A percentile compares a stretch with the other conserved stretches of the same genome.
phyloP scores from a whole-genome alignment of 257 asterid genomes.

The Nemophila menziesii region DNA sequence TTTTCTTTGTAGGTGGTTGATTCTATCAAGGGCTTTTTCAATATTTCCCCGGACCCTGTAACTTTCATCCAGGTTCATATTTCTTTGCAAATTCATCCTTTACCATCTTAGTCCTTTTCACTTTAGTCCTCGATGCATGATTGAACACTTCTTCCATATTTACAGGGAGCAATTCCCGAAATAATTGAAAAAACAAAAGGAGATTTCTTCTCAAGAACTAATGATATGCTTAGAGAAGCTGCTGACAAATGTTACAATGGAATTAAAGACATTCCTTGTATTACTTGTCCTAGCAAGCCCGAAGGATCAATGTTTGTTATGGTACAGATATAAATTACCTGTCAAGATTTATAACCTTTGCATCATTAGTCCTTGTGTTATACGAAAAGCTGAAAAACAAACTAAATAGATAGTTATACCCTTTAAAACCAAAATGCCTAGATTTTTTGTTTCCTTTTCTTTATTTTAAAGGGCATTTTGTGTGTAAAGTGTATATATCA shows the following conservation, averaged over 20 bases:
- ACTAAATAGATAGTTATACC: too few relatives aligned
- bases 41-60: conserved; percentile 59
- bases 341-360: not conserved
- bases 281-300: conserved; percentile 76
- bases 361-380: too few relatives aligned
- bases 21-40: conserved; percentile 46
- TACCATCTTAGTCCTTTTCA: not conserved
- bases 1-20: conserved; percentile 44
- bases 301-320: conserved; percentile 78
- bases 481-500: too few relatives aligned
- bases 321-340: conserved; percentile 31
- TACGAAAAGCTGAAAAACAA: too few relatives aligned
- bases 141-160: not conserved
- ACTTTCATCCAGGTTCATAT: conserved; percentile 68
- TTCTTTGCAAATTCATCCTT: not conserved
- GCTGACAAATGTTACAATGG: conserved; percentile 39
- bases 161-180: conserved; percentile 66
- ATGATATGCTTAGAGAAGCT: conserved; percentile 32
- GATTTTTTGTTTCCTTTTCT: too few relatives aligned
- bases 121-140: not conserved
- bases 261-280: conserved; percentile 47
- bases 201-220: conserved; percentile 43
- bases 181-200: conserved; percentile 47
- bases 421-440: too few relatives aligned
- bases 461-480: too few relatives aligned